Conservation (phyloP, 2,329 filamentous ascomycete genomes). For the Diaporthe sp. region DNA sequence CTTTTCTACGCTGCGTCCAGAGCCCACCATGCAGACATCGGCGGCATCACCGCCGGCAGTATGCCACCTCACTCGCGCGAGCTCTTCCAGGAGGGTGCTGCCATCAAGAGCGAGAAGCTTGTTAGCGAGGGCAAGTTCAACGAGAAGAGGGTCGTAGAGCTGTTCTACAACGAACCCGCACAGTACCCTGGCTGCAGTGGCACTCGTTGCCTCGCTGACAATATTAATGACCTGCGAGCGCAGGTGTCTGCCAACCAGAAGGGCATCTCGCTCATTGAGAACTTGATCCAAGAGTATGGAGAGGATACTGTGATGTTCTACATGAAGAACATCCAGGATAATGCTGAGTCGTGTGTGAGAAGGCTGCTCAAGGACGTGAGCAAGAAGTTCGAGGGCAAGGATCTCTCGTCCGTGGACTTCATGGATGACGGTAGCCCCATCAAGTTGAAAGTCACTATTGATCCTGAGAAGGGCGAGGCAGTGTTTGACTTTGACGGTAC, state of each 20-base stretch:
- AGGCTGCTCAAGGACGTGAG: conserved; percentile 80
- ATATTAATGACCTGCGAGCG: conserved; percentile 87
- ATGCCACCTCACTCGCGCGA: conserved; percentile 83
- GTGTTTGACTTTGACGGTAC: conserved; percentile 83
- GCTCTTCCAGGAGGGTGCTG: conserved; percentile 74
- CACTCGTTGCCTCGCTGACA: conserved; percentile 83
- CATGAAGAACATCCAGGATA: conserved; percentile 85
- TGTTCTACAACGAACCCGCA: conserved; percentile 80
- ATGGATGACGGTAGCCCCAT: conserved; percentile 92
- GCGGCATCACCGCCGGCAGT: conserved; percentile 83
- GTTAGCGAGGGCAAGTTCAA: conserved; percentile 82
- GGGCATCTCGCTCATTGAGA: conserved; percentile 82
- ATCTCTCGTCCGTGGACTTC: conserved; percentile 82
- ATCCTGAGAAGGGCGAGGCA: conserved; percentile 79
- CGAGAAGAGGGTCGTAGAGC: conserved; percentile 79
- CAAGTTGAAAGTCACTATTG: conserved; percentile 79
- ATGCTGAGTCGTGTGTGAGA: conserved; percentile 82
- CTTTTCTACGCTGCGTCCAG: conserved; percentile 86
- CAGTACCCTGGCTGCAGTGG: conserved; percentile 82
- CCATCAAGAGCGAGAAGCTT: conserved; percentile 76
- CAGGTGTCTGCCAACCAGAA: conserved; percentile 90
- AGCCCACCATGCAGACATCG: conserved; percentile 87
- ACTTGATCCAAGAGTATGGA: conserved; percentile 82
- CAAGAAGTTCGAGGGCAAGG: conserved; percentile 75
- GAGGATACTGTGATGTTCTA: conserved; percentile 84